Conservation (phyloP, 768 basidiomycete species). For the Lactarius evosmus region DNA sequence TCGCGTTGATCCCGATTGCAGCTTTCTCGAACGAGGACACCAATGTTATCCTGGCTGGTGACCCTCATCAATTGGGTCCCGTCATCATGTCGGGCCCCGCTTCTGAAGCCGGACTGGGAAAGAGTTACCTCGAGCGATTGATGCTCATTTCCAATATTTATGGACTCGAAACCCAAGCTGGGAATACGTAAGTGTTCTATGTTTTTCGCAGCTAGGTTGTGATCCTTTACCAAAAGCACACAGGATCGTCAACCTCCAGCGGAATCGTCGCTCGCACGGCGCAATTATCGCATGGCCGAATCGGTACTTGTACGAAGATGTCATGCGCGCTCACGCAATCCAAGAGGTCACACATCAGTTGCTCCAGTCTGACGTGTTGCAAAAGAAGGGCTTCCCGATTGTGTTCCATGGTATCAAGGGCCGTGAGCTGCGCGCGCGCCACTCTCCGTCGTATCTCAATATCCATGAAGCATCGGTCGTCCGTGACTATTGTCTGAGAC, state of each 20-base stretch:
- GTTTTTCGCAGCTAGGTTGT: background rate
- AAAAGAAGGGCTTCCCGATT: slow-evolving; percentile 32
- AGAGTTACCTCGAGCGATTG: slow-evolving; percentile 39
- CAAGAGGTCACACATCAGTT: slow-evolving; percentile 31
- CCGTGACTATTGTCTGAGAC: slow-evolving; percentile 34
- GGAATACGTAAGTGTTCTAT: slow-evolving; percentile 35
- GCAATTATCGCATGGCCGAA: slow-evolving; percentile 57
- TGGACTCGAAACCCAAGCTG: slow-evolving; percentile 27
- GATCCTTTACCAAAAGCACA: slow-evolving; percentile 7
- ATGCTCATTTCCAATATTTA: slow-evolving; percentile 36
- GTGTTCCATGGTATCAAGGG: slow-evolving; percentile 39
- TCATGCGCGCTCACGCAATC: slow-evolving; percentile 35
- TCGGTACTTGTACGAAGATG: slow-evolving; percentile 39
- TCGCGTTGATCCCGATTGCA: slow-evolving; percentile 46
- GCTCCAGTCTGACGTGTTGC: slow-evolving; percentile 33
- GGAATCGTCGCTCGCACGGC: slow-evolving; percentile 28
- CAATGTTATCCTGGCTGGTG: slow-evolving; percentile 40
- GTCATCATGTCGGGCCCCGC: slow-evolving; percentile 37
- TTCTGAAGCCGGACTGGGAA: slow-evolving; percentile 31
- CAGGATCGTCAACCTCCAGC: slow-evolving; percentile 25
- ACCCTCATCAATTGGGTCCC: slow-evolving; percentile 40
- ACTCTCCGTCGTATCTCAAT: slow-evolving; percentile 44
- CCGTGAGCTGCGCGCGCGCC: slow-evolving; percentile 36
- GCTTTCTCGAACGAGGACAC: slow-evolving; percentile 36
- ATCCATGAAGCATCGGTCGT: slow-evolving; percentile 38